Percentiles rank a stretch among this genome's conserved stretches.
phyloP scores from a whole-genome alignment of 2,329 filamentous ascomycete species.

The Hymenoscyphus linearis region DNA sequence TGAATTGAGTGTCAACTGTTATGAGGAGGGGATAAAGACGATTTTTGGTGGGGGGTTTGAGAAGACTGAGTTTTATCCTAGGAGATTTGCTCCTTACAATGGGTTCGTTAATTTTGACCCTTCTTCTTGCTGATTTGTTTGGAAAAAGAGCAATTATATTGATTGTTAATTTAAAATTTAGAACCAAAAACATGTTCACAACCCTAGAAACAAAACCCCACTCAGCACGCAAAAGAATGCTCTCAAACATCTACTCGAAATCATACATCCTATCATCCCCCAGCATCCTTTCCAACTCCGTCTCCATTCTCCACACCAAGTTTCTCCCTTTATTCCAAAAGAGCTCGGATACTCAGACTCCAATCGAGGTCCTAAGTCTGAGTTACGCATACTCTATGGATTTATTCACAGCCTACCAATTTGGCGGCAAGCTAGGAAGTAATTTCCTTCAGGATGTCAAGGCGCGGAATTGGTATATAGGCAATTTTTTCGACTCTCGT shows the following conservation, averaged over 20 bases:
- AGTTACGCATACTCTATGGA: slow-evolving; percentile 53
- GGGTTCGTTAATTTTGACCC: too few relatives aligned
- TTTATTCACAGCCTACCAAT: slow-evolving; percentile 69
- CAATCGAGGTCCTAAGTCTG: not conserved
- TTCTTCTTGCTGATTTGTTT: too few relatives aligned
- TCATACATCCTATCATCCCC: slow-evolving; percentile 61
- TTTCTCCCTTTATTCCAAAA: slow-evolving; percentile 47
- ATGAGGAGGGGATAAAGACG: slow-evolving; percentile 57
- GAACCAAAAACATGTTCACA: slow-evolving; percentile 66
- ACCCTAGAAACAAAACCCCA: slow-evolving; percentile 57
- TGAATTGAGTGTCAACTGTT: slow-evolving; percentile 62
- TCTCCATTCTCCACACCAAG: slow-evolving; percentile 51
- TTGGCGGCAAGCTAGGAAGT: slow-evolving; percentile 57
- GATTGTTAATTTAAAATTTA: too few relatives aligned
- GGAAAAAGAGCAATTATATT: too few relatives aligned
- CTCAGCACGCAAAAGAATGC: slow-evolving; percentile 69
- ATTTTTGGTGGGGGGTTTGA: slow-evolving; percentile 71
- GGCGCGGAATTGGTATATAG: slow-evolving; percentile 45
- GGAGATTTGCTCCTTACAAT: slow-evolving; percentile 45
- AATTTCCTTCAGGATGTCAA: slow-evolving; percentile 59
- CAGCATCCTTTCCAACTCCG: slow-evolving; percentile 52
- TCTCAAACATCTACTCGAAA: slow-evolving; percentile 79
- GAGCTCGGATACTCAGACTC: not conserved
- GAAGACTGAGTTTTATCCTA: slow-evolving; percentile 69
- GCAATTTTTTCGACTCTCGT: not conserved